Conservation (phyloP, 2,329 filamentous ascomycete species). For the Orbilia blumenaviensis region DNA sequence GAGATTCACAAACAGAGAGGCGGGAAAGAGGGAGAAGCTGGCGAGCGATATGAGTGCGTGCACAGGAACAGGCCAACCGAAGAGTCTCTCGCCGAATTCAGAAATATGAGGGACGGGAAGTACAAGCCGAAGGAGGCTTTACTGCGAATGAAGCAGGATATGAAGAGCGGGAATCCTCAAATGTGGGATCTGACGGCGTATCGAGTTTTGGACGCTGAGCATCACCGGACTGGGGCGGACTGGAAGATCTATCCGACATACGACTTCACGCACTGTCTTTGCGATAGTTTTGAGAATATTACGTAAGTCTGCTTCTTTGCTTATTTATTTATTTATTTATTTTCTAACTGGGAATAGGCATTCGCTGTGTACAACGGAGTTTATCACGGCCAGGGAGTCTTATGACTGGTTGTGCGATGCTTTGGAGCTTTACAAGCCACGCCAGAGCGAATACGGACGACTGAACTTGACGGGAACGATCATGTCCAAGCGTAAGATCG, state of each 20-base stretch:
- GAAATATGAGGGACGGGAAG: conserved; percentile 89
- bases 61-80: conserved; percentile 80
- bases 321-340: too few relatives aligned
- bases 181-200: conserved; percentile 98
- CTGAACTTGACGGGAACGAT: conserved; percentile 85
- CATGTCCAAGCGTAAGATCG: conserved; percentile 84
- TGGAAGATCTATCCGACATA: conserved; percentile 98
- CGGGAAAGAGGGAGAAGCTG: conserved; percentile 71
- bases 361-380: conserved; percentile 92
- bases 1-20: conserved; percentile 89
- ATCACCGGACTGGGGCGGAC: conserved; percentile 80
- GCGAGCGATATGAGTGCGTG: conserved; percentile 78
- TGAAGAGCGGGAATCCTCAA: conserved; percentile 84
- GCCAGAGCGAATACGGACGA: conserved; percentile 87
- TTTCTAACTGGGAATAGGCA: conserved; percentile 64
- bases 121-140: conserved; percentile 86
- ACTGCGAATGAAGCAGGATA: conserved; percentile 89
- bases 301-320: conserved; percentile 63
- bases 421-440: conserved; percentile 84
- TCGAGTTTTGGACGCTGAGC: conserved; percentile 76
- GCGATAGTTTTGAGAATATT: conserved; percentile 90
- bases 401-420: conserved; percentile 91
- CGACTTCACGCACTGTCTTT: conserved; percentile 89
- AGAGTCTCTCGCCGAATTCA: conserved; percentile 81
- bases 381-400: conserved; percentile 81